A percentile compares a stretch with the other conserved stretches of the same genome.
phyloP scores from a whole-genome alignment of 2,329 filamentous ascomycete species.

The Fusarium lyarnte region DNA sequence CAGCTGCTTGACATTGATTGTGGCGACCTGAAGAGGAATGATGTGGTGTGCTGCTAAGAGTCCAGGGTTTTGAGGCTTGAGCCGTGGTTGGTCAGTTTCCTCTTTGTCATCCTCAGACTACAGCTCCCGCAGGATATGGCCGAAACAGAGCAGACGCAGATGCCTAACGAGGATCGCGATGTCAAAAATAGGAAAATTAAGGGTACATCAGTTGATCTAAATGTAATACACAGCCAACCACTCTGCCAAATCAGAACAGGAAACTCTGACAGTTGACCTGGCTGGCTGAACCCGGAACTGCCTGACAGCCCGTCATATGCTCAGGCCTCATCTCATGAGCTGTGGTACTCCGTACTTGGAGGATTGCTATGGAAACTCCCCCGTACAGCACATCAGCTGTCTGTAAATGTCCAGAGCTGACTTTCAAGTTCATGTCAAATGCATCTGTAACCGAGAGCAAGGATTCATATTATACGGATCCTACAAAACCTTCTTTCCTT shows the following conservation, averaged over 20 bases:
- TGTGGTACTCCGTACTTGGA: background rate
- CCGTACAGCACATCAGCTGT: conserved; percentile 10
- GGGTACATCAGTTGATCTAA: conserved; percentile 16
- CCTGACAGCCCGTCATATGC: conserved; percentile 22
- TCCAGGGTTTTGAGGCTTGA: background rate
- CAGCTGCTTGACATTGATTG: conserved; percentile 7
- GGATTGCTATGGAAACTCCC: conserved; percentile 8
- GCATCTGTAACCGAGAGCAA: conserved; percentile 14
- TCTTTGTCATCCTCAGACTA: background rate
- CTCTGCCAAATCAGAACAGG: conserved; percentile 3
- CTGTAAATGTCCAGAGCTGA: conserved; percentile 20
- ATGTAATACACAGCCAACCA: conserved; percentile 11
- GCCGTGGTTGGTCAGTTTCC: conserved; percentile 12
- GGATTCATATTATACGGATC: conserved; percentile 7
- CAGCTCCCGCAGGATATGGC: conserved; percentile 11
- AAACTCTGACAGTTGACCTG: conserved; percentile 22
- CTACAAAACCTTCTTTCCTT: conserved; percentile 19
- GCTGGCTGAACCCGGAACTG: conserved; percentile 29
- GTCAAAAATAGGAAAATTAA: conserved; percentile 10
- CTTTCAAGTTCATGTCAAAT: conserved; percentile 1
- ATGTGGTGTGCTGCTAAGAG: conserved; percentile 21
- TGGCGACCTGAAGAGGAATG: conserved; percentile 16
- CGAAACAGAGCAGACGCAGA: conserved; percentile 14
- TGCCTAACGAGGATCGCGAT: conserved; percentile 13
- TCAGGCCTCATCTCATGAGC: background rate